phyloP scores from a whole-genome alignment of 345 rosid species.

The Rhodomyrtus tomentosa region DNA sequence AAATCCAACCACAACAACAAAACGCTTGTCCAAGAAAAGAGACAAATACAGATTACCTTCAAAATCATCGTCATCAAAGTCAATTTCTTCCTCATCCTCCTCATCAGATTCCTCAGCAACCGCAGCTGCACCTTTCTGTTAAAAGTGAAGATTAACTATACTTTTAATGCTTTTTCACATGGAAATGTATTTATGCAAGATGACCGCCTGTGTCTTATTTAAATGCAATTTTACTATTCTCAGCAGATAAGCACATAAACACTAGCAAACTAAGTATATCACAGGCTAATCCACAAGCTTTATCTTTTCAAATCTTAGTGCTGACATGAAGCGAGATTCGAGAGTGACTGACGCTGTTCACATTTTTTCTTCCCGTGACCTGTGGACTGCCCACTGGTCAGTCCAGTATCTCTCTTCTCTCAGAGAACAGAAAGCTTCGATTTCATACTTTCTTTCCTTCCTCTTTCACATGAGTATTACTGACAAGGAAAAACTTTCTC shows the following conservation, averaged over 20 bases:
- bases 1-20: neutral
- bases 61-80: slow-evolving; percentile 85
- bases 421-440: neutral
- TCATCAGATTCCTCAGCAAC: slow-evolving; percentile 46
- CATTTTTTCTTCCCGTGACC: neutral
- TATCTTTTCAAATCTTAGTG: neutral
- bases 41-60: slow-evolving; percentile 40
- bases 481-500: neutral
- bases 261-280: neutral
- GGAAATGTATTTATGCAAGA: neutral
- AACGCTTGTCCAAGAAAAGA: neutral
- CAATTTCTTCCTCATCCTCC: slow-evolving; percentile 83
- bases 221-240: neutral
- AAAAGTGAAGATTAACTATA: neutral
- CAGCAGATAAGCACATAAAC: neutral
- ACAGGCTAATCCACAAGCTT: neutral
- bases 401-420: neutral
- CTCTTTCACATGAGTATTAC: neutral
- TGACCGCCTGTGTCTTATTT: neutral
- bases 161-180: neutral
- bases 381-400: neutral
- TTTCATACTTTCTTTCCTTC: neutral
- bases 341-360: neutral
- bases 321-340: neutral
- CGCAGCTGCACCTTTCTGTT: slow-evolving; percentile 66